Percentiles rank a stretch among this genome's conserved stretches.
These are phyloP conservation scores for Gynochthodes officinalis DNA, from an alignment of 257 asterid species.

Conservation along the genomic window DNA sequence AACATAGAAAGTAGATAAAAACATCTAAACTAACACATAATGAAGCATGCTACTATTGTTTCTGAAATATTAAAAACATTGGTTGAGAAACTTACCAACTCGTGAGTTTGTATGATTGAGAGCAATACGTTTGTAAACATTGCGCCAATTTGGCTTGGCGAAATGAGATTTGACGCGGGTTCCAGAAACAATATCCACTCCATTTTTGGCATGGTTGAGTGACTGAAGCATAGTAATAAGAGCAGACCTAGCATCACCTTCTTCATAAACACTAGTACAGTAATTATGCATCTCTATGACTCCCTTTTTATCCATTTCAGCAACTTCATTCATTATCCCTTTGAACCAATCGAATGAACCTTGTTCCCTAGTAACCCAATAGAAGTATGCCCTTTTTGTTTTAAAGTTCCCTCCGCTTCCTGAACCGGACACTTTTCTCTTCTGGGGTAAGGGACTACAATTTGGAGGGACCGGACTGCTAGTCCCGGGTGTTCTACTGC, in stretches of 20 bases:
- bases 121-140: conserved; percentile 71
- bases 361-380: conserved; percentile 90
- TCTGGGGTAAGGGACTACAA: conserved; percentile 20
- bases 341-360: conserved; percentile 89
- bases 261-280: conserved; percentile 85
- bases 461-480: too few species aligned
- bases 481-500: conserved; percentile 13
- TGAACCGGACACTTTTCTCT: conserved; percentile 27
- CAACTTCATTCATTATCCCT: conserved; percentile 82
- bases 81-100: conserved; percentile 51
- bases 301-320: conserved; percentile 63
- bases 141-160: conserved; percentile 86
- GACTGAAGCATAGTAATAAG: conserved; percentile 85
- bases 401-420: conserved; percentile 41
- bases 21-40: too few species aligned
- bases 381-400: conserved; percentile 76
- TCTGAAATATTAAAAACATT: neutral
- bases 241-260: conserved; percentile 89
- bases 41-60: too few species aligned
- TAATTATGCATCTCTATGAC: conserved; percentile 90
- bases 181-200: conserved; percentile 80
- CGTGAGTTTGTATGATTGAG: conserved; percentile 52
- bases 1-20: neutral
- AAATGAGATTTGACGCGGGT: conserved; percentile 85
- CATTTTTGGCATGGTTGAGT: conserved; percentile 72